Evolutionary conservation across 805 yeast species (phyloP), one percentile per base, ranked within the genome.

Genomic region (Peterozyma toletana): DNA sequence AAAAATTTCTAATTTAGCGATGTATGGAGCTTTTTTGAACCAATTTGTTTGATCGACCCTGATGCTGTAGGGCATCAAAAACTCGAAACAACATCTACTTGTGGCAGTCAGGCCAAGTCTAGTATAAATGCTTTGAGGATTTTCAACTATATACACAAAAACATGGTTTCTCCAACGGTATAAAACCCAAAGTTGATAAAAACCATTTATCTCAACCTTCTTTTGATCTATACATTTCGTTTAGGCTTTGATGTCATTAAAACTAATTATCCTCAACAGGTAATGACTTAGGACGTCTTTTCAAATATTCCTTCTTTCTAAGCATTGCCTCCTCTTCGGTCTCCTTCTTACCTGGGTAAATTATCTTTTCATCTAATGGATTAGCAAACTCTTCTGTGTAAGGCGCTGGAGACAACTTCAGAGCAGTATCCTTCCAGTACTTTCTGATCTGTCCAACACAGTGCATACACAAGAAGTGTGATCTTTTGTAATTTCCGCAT

Each of bases 381-480:
- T 80, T 78, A 38, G 53, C 52, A 56, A 77, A 70, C 52, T 76
- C 71, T 48, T 66, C 70, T 43, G 52, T 57, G 54, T 53, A 68
- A 48, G 58, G 56, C 49, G 54, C 59, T 51, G 49, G 56, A 34
- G 49, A 57, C 44, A 45, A 51, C 48, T 50, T 54, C 4, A 45
- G 61, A 29, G 54, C 58, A 40, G 59, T 54, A 15, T 71, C 69
- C 33, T 63, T 65, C 86, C 96, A 87, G 37, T 83, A 70, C 45
- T 75, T 69, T 60, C 78, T 82, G 57, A 93, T 84, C 59, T 89
- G 89, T 30, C 75, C 78, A 46, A 87, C 90, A 67, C 99, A 91
- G 57, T 85, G 77, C 95, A 88, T 87, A 66, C 99, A 91, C 54
- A 91, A 71, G 45, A 89, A 80, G 63, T 93, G 96, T 1, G 93